Conservation (phyloP, 805 yeast genomes). For the Clavispora carvajalis region DNA sequence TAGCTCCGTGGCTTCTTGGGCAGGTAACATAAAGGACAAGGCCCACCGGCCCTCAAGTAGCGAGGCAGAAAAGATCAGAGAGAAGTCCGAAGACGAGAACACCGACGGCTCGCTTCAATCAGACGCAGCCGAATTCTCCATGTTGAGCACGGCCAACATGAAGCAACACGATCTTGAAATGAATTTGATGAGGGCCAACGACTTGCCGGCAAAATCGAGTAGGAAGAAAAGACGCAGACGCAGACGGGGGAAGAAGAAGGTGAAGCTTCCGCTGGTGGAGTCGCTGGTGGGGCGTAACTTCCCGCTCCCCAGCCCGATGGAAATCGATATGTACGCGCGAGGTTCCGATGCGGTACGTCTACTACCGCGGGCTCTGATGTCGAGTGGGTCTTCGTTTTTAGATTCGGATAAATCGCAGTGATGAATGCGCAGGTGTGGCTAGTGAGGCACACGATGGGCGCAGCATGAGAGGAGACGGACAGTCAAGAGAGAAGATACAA, state of each 20-base stretch:
- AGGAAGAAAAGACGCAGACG: conserved; percentile 1
- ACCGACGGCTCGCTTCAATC: not conserved
- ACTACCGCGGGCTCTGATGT: conserved; percentile 5
- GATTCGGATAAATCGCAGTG: not conserved
- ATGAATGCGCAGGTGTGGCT: no score
- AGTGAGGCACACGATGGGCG: not conserved
- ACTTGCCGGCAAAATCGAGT: no score
- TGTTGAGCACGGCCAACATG: conserved; percentile 15
- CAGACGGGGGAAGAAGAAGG: conserved; percentile 3
- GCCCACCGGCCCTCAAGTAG: not conserved
- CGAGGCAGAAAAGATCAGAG: not conserved
- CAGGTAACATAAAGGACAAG: not conserved
- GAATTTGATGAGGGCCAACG: not conserved
- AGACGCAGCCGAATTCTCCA: not conserved
- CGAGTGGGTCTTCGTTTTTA: not conserved
- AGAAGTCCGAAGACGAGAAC: not conserved
- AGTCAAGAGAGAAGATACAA: no score
- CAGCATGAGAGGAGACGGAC: no score
- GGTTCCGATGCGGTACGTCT: conserved; percentile 11
- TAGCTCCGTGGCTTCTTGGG: not conserved
- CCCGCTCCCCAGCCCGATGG: conserved; percentile 15
- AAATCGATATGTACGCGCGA: conserved; percentile 15
- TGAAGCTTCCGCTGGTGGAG: conserved; percentile 8
- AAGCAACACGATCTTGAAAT: conserved; percentile 12
- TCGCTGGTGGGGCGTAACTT: conserved; percentile 13